Conservation (phyloP, 306 rosid species). For the Corylus americana region DNA sequence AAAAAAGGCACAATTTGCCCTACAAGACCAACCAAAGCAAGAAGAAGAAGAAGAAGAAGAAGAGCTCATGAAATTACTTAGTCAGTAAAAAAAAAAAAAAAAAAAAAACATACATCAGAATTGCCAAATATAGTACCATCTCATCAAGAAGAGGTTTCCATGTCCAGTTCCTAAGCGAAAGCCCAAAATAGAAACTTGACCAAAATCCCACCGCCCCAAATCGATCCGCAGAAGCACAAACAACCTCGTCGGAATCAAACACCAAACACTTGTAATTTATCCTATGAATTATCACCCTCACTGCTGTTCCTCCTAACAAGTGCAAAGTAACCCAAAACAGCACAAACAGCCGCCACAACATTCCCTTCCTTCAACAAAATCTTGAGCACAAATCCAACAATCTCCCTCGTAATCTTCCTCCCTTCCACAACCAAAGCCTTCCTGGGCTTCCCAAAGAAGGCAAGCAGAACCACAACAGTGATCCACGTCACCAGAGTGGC, state of each 20-base stretch:
- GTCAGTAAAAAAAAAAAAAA: not conserved
- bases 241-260: slow-evolving; percentile 16
- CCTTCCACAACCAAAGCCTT: slow-evolving; percentile 76
- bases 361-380: slow-evolving; percentile 90
- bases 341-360: slow-evolving; percentile 83
- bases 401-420: slow-evolving; percentile 76
- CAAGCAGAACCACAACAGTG: slow-evolving; percentile 71
- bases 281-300: slow-evolving; percentile 29
- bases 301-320: slow-evolving; percentile 55
- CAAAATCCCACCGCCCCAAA: slow-evolving; percentile 17
- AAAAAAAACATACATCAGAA: slow-evolving; percentile 9
- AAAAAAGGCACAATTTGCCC: too few species aligned
- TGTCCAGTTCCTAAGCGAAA: slow-evolving; percentile 11
- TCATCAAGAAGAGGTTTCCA: slow-evolving; percentile 11
- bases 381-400: slow-evolving; percentile 57
- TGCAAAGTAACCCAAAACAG: slow-evolving; percentile 77
- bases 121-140: slow-evolving; percentile 22
- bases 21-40: too few species aligned
- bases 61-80: slow-evolving; percentile 22
- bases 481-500: slow-evolving; percentile 88
- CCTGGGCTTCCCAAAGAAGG: slow-evolving; percentile 86
- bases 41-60: not conserved
- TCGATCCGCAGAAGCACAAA: not conserved
- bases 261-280: slow-evolving; percentile 8
- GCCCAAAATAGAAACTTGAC: not conserved